Evolutionary conservation across 2,329 filamentous ascomycete species (phyloP), one percentile per base, ranked within the genome.

Genomic region (Colletotrichum falcatum): DNA sequence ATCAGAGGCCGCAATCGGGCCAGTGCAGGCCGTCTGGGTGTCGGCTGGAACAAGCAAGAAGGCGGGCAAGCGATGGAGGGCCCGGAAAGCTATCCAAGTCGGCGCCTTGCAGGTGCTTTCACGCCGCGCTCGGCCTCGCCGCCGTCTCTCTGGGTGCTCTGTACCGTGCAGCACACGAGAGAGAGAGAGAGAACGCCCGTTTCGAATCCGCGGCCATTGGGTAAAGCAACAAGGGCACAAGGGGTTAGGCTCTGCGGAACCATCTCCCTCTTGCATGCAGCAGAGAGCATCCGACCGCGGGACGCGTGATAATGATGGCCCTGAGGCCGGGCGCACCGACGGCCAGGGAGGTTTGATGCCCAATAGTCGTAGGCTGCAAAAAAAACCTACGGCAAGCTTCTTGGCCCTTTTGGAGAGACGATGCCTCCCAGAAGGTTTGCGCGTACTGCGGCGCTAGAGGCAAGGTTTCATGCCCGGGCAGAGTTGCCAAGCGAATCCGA

Each of bases 301-400:
- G 79, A 1, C 86, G 86, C 56, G 86, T 89, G 73, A 86, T 86
- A 0, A 85, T 81, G n/a, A 86, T 89, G 66, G 82, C 84, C n/a
- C 83, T n/a, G 89, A 72, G 84, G 86, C 76, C 83, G 87, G n/a
- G 79, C 80, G 0, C 76, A 83, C 16, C 80, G 82, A 30, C 82
- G 83, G 61, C 89, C 89, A 74, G 87, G 87, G 16, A 82, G n/a
- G n/a, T n/a, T 89, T 49, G 82, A 89, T 72, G 76, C 79, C 2
- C 68, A 79, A 1, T 88, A n/a, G n/a, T n/a, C n/a, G n/a, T 87
- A 5, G 86, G 83, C 3, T 77, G 77, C 37, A n/a, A n/a, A n/a
- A n/a, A n/a, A n/a, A 82, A 82, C 44, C 82, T 7, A 83, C 84
- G 33, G 74, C 80, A 0, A 84, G 85, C 6, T 83, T 89, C 73